Evolutionary conservation across 75 land plant genomes (phyloP).

Genomic region (Picea sitchensis): DNA sequence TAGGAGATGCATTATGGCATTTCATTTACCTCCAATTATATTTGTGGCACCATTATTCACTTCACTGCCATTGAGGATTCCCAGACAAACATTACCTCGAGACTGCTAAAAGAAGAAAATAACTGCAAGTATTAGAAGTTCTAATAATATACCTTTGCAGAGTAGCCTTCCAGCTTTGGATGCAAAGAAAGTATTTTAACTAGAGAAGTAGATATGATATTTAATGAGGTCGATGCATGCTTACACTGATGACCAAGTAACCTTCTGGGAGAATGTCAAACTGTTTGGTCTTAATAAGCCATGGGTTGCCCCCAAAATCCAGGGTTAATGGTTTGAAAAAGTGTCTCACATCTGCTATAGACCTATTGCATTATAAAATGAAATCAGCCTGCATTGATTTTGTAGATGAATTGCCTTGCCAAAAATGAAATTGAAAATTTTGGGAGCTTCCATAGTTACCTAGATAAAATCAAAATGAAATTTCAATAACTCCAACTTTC

Average conservation of each 20-base stretch:
- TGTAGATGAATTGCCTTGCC: not conserved
- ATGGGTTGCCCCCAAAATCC: conserved; percentile 49
- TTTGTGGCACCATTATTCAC: conserved; percentile 43
- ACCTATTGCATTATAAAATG: conserved; percentile 27
- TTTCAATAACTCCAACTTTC: not conserved
- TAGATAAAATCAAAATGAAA: not conserved
- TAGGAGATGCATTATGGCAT: not conserved
- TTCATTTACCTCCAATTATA: conserved; percentile 73
- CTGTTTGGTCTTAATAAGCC: conserved; percentile 35
- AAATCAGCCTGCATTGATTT: not conserved
- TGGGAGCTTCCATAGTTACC: not conserved
- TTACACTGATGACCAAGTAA: conserved; percentile 71
- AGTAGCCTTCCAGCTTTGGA: not conserved
- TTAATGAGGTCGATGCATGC: not conserved
- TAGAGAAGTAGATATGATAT: conserved; percentile 12
- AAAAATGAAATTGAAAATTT: not conserved
- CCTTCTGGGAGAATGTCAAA: conserved; percentile 63
- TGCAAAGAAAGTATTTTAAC: not conserved
- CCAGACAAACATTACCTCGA: conserved; percentile 77
- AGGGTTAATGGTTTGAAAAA: conserved; percentile 59
- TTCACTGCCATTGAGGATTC: conserved; percentile 63
- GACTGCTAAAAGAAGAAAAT: conserved; percentile 25
- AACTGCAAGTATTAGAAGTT: not conserved
- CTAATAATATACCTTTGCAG: not conserved
- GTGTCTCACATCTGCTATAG: conserved; percentile 42